Percentiles rank a stretch among this genome's conserved stretches.
Evolutionary conservation across 2,329 filamentous ascomycete species (phyloP).

Genomic region (Aspergillus uvarum): DNA sequence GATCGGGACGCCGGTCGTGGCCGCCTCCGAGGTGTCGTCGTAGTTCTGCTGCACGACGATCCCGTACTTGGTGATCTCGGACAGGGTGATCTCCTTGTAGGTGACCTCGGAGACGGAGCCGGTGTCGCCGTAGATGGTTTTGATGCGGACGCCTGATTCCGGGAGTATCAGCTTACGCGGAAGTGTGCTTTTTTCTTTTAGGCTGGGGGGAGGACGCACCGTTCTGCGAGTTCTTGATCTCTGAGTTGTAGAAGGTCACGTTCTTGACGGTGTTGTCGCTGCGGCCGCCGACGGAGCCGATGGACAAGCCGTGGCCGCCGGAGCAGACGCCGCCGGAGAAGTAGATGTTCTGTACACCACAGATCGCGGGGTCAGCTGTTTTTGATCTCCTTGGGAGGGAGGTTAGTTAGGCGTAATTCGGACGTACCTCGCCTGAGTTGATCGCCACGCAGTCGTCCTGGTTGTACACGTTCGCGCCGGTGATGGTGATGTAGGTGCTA

Average conservation of each 20-base stretch:
- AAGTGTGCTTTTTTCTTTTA: too few species aligned
- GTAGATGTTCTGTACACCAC: constrained; percentile 24
- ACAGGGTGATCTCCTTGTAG: constrained; percentile 55
- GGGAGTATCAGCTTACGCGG: not conserved
- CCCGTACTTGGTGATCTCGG: constrained; percentile 44
- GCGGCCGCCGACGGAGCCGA: constrained; percentile 59
- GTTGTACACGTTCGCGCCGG: constrained; percentile 54
- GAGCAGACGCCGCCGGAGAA: constrained; percentile 33
- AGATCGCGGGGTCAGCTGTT: not conserved
- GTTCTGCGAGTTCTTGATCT: constrained; percentile 54
- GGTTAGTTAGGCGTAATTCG: too few species aligned
- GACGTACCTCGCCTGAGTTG: constrained; percentile 52
- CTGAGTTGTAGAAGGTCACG: constrained; percentile 52
- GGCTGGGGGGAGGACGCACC: constrained; percentile 29
- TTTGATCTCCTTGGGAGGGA: too few species aligned
- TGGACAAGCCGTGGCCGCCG: constrained; percentile 55
- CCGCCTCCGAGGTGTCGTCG: constrained; percentile 44
- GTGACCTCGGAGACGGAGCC: constrained; percentile 55
- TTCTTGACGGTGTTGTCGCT: constrained; percentile 55
- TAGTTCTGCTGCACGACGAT: constrained; percentile 62
- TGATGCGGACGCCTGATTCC: constrained; percentile 54
- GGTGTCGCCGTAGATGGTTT: constrained; percentile 54
- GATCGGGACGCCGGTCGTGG: constrained; percentile 44
- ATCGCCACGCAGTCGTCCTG: constrained; percentile 62
- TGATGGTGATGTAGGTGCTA: constrained; percentile 52